Base-by-base conservation (phyloP, 768 basidiomycete species). In the Pleurotus eryngii region DNA sequence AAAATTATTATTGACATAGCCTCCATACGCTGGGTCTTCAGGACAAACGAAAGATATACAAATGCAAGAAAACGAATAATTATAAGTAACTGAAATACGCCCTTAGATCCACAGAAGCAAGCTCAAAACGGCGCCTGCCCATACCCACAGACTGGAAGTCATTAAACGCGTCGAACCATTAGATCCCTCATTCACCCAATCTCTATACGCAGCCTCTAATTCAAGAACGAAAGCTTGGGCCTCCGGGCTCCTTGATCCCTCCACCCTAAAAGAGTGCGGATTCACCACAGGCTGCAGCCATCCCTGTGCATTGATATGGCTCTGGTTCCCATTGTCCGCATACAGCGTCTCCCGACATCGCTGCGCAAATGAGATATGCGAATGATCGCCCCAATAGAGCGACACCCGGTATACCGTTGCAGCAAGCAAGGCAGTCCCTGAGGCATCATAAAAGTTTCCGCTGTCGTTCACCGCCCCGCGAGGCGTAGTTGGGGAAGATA, bases 221-320 rank as follows among this genome's bases (percentile, higher is more conserved):
- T 85, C 77, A 4, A 95, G 68, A 9, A 89, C 82, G 68, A 95
- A 95, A 5, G 88, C 89, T 72, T 95, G 79, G 0, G 78, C 85
- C 68, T 95, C 93, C 1, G 92, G 81, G 58, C 87, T 89, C 17
- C 81, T 18, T 0, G 69, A 57, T 0, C 88, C 86, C 58, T 80
- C 57, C 1, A 60, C 9, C 0, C 74, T 72, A 63, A 77, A 85
- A 1, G 74, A 67, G 54, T 87, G 67, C 0, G 93, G 92, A 64
- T 95, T 76, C 3, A 89, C 89, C 15, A 93, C 90, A 4, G 89
- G 89, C 4, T 73, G 75, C 22, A 92, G 70, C 84, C 87, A 89
- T 2, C 89, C 86, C 39, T 83, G 72, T 7, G 60, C n/a, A 0
- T 77, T 78, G 59, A 90, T 79, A 63, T 87, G 84, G 18, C 61